Evolutionary conservation across 352 stramenopile genomes (phyloP), one percentile per base, ranked within the genome.

Genomic region (Phytopythium montanum): DNA sequence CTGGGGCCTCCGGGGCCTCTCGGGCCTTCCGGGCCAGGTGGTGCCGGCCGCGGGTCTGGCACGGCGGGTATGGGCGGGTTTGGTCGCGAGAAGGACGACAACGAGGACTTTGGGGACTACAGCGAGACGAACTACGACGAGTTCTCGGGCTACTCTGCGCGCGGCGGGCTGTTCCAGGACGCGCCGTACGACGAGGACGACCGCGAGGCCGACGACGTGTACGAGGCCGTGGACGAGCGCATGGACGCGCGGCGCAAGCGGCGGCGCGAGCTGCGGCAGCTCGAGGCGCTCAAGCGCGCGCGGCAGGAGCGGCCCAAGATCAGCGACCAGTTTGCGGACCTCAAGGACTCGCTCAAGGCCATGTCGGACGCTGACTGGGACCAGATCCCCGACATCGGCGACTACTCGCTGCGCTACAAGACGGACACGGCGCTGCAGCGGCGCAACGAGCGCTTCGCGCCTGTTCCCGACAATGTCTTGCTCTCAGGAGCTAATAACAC

Each of bases 181-280:
- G 89, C 80, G 29, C 87, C 90, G 51, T 99, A 99, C 71, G 97
- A 99, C 62, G 76, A 98, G 52, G 97, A 99, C 56, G 97, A 99
- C 76, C 78, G 88, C 33, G 96, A 99, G 70, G 97, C 97, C 6
- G 97, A 99, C 73, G 76, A 87, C 52, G 92, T 99, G 23, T 99
- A 98, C 72, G 92, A 96, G 53, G 60, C 81, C 14, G 94, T 99
- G 58, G 96, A 99, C 68, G 94, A 98, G 67, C 85, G 94, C 54
- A 98, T 99, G 94, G 95, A 97, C 68, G 76, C 74, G 34, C 67
- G 88, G 31, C 86, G 92, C 36, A 98, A 98, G 70, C 80, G 94
- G 21, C 75, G 86, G 8, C 75, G 92, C 48, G 82, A 98, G 72
- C 65, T 96, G 19, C 65, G 85, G 57, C 72, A 90, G 69, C 61